Percentiles rank a stretch among this genome's conserved stretches.
These are phyloP conservation scores for Saccharomyces paradoxus DNA, from an alignment of 805 yeast species.

Conservation along the genomic window DNA sequence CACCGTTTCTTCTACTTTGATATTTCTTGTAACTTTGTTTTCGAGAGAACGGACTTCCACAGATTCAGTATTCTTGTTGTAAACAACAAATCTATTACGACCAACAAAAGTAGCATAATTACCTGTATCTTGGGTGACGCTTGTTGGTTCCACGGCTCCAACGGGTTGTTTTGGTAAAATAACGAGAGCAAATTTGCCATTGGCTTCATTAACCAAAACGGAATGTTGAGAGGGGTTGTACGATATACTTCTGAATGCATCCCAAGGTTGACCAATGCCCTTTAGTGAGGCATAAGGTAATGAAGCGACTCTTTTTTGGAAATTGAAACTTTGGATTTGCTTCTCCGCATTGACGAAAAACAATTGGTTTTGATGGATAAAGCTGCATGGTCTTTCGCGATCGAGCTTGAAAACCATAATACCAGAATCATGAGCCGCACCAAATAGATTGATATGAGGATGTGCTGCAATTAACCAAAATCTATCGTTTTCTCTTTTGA, in stretches of 20 bases:
- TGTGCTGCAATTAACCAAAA: slow-evolving; percentile 90
- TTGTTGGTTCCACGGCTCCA: slow-evolving; percentile 91
- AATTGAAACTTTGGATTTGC: slow-evolving; percentile 76
- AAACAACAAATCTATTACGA: slow-evolving; percentile 87
- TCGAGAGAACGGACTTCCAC: slow-evolving; percentile 77
- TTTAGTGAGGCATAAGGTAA: slow-evolving; percentile 78
- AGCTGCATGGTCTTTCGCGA: slow-evolving; percentile 75
- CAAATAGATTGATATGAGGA: slow-evolving; percentile 85
- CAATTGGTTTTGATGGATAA: slow-evolving; percentile 71
- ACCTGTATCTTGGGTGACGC: slow-evolving; percentile 70
- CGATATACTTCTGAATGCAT: slow-evolving; percentile 72
- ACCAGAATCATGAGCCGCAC: slow-evolving; percentile 94
- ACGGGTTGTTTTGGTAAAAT: slow-evolving; percentile 77
- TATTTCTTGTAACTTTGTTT: slow-evolving; percentile 72
- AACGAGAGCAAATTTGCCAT: slow-evolving; percentile 63
- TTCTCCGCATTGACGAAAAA: slow-evolving; percentile 74
- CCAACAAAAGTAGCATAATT: slow-evolving; percentile 85
- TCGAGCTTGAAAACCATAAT: slow-evolving; percentile 96
- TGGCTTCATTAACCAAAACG: slow-evolving; percentile 65
- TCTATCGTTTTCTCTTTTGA: slow-evolving; percentile 87
- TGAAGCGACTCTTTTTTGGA: slow-evolving; percentile 51
- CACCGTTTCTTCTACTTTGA: slow-evolving; percentile 60
- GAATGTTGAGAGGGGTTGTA: slow-evolving; percentile 91
- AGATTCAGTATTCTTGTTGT: slow-evolving; percentile 52
- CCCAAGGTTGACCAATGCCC: slow-evolving; percentile 79